These are phyloP conservation scores for Coriolopsis trogii DNA, from an alignment of 1,284 basidiomycete species.

Conservation along the genomic window DNA sequence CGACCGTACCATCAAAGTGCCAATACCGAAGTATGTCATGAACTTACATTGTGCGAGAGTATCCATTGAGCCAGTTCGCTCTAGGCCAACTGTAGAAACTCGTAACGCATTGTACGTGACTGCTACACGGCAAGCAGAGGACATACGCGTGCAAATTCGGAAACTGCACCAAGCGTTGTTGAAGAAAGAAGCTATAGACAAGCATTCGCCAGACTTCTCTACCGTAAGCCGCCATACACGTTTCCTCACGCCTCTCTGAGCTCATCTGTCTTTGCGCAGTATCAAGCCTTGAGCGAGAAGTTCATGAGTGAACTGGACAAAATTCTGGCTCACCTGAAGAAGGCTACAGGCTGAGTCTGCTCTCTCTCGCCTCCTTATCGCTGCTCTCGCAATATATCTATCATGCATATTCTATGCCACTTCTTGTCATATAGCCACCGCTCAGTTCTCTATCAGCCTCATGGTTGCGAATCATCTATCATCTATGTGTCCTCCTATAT, in stretches of 20 bases:
- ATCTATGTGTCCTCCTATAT: no score
- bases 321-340: constrained; percentile 64
- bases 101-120: constrained; percentile 54
- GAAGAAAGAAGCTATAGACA: constrained; percentile 70
- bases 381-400: constrained; percentile 1
- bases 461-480: no score
- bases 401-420: no score
- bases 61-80: no score
- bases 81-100: constrained; percentile 75
- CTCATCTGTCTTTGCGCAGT: constrained; percentile 42
- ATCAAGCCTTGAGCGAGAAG: constrained; percentile 69
- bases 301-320: constrained; percentile 67
- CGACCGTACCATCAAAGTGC: constrained; percentile 69
- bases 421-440: no score
- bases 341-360: constrained; percentile 39
- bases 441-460: no score
- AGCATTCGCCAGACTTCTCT: constrained; percentile 57
- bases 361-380: neutral
- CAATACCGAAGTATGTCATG: constrained; percentile 68
- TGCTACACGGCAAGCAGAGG: constrained; percentile 68
- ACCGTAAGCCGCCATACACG: constrained; percentile 2
- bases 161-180: constrained; percentile 64
- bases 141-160: constrained; percentile 73
- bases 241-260: neutral
- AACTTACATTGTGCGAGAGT: no score